Evolutionary conservation across 768 basidiomycete species (phyloP), one percentile per base, ranked within the genome.

Genomic region (Strobilomyces confusus): DNA sequence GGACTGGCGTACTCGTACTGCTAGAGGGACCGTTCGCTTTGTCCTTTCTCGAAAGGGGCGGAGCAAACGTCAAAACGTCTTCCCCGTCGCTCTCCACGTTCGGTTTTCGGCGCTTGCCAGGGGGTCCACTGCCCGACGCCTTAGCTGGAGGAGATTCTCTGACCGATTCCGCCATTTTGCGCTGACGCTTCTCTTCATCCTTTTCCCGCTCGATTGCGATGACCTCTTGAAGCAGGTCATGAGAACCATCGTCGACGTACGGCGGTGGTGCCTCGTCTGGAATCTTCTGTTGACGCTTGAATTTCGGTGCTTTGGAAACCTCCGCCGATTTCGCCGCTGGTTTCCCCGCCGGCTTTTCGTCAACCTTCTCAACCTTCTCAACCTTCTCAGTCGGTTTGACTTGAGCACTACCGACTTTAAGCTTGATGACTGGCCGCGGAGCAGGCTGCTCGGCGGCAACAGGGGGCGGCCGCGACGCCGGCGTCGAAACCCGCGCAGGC

Each of bases 221-320:
- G 19, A 92, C 87, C 65, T 91, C 89, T 65, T 89, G 86, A 3
- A 89, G 72, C 37, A 92, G 75, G 61, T 92, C 89, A 58, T 87
- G 83, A 26, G 85, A 87, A n/a, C 86, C 88, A 68, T 90, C 88
- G 59, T 90, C 87, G 41, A 85, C 78, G 63, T 86, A 86, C 4
- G 84, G 79, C 3, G 83, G 82, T 1, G 86, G 80, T 3, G 82
- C 80, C 17, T 77, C 59, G 34, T 73, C 77, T 13, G 70, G 62
- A 32, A 69, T 69, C 61, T 78, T 81, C 13, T 73, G 58, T 57
- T 78, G 83, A 40, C 73, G 70, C 54, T 72, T 73, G 38, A 70
- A 63, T 59, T 77, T 80, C 9, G 69, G 53, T 22, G 63, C 65
- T 41, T 73, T 73, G 11, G 74, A 63, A 15, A 71, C 63, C 13